Percentiles rank a stretch among this genome's conserved stretches.
phyloP scores from a whole-genome alignment of 2,329 filamentous ascomycete species.

The Sporothrix variecibatus region DNA sequence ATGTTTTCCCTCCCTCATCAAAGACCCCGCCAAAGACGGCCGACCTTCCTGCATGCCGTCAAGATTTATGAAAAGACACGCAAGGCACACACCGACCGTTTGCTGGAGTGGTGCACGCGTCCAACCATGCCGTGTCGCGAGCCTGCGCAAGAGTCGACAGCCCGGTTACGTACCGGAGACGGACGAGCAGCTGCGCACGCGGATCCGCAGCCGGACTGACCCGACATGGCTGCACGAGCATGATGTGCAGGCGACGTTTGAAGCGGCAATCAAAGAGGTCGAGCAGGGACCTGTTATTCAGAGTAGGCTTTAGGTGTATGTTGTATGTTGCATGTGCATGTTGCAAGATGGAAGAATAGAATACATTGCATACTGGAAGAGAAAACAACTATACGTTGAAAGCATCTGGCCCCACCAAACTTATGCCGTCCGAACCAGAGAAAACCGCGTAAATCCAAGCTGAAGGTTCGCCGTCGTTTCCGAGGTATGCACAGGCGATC shows the following conservation, averaged over 20 bases:
- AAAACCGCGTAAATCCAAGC: neutral
- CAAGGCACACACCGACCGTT: slow-evolving; percentile 44
- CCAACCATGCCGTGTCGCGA: slow-evolving; percentile 36
- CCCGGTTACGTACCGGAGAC: slow-evolving; percentile 35
- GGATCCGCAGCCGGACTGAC: slow-evolving; percentile 42
- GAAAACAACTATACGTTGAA: too few species aligned
- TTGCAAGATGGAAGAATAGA: too few species aligned
- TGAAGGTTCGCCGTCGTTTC: too few species aligned
- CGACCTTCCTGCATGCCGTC: slow-evolving; percentile 38
- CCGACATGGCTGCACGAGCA: slow-evolving; percentile 50
- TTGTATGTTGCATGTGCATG: too few species aligned
- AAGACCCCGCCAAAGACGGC: neutral
- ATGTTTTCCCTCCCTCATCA: slow-evolving; percentile 38
- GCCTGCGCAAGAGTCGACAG: slow-evolving; percentile 16
- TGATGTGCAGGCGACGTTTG: slow-evolving; percentile 39
- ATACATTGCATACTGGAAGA: too few species aligned
- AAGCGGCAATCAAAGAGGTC: slow-evolving; percentile 2
- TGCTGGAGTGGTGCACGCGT: slow-evolving; percentile 41
- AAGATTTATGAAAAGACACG: slow-evolving; percentile 46
- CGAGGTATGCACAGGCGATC: too few species aligned
- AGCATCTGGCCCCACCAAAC: too few species aligned
- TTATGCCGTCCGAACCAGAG: neutral
- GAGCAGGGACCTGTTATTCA: neutral
- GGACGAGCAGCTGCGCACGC: slow-evolving; percentile 41
- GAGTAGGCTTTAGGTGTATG: neutral